Base-by-base conservation (phyloP, 768 basidiomycete genomes). In the Leccinellum albellum region DNA sequence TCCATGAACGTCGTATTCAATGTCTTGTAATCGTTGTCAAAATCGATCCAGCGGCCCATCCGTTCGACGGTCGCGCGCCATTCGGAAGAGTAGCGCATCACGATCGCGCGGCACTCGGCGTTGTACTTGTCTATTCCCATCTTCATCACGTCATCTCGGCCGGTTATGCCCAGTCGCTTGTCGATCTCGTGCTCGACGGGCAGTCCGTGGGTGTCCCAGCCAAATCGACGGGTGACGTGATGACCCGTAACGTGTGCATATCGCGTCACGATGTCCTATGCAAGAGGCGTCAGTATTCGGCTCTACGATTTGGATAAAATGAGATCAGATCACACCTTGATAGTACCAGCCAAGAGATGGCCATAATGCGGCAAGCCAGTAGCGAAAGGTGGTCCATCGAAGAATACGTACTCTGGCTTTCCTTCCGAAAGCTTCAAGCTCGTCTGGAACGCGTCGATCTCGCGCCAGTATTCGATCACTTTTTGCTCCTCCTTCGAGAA, bases 161-260 rank as follows among this genome's bases (percentile, higher is more conserved):
- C 86, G 31, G 88, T 94, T 78, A 98, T 97, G 40, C 85, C 85
- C 47, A 98, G 81, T 66, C 83, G 88, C 78, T 98, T 98, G 81
- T 99, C 97, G 77, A 99, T 99, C 78, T 97, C 93, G 77, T 98
- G 95, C 74, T 99, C 97, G 68, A 99, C 94, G 33, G 96, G 97
- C 26, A 99, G 84, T 51, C 96, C 96, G 75, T 99, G 96, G 5
- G 95, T 98, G 75, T 98, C 96, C 96, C 96, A 98, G 53, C 96
- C 96, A 70, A 98, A 98, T 52, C 96, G 85, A 57, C 96, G 87
- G 55, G 87, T 82, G 64, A 98, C 96, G 68, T 98, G 89, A 73
- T 85, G 87, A 6, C 96, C 96, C 54, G 89, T 94, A 51, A 92
- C 87, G 71, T 93, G 89, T 2, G 95, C 95, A 75, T 97, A 94